phyloP scores from a whole-genome alignment of 2,329 filamentous ascomycete genomes.

The Alternaria sp. region DNA sequence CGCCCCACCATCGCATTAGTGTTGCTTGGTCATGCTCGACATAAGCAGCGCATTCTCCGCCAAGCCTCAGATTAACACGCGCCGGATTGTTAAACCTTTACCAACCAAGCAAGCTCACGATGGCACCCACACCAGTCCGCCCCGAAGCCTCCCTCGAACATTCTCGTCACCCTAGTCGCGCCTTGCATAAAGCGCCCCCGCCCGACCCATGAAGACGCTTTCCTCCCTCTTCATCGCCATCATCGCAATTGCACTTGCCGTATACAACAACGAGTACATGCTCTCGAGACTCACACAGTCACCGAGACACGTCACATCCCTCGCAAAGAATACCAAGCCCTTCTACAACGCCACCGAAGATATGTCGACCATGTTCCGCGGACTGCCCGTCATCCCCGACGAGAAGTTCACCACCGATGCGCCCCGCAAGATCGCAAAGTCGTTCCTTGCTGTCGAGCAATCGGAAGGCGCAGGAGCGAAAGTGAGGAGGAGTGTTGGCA shows the following conservation, averaged over 20 bases:
- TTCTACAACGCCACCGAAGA: conserved; percentile 34
- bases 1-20: conserved; percentile 6
- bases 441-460: conserved; percentile 84
- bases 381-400: conserved; percentile 57
- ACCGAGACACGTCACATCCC: conserved; percentile 38
- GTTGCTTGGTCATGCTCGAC: conserved; percentile 30
- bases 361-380: conserved; percentile 51
- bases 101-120: conserved; percentile 31
- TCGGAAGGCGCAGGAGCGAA: conserved; percentile 86
- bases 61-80: conserved; percentile 8
- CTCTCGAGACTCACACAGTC: conserved; percentile 45
- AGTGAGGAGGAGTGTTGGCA: conserved; percentile 87
- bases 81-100: conserved; percentile 39
- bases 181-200: conserved; percentile 43
- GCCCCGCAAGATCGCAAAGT: conserved; percentile 78
- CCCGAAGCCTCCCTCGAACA: conserved; percentile 29
- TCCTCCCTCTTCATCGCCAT: conserved; percentile 52
- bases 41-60: conserved; percentile 19
- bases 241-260: conserved; percentile 48
- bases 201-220: conserved; percentile 46
- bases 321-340: conserved; percentile 18
- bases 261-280: conserved; percentile 52
- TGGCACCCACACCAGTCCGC: conserved; percentile 14
- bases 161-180: conserved; percentile 34
- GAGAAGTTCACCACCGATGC: conserved; percentile 47